Evolutionary conservation across 2,329 filamentous ascomycete species (phyloP).

Genomic region (Phoma sp.): DNA sequence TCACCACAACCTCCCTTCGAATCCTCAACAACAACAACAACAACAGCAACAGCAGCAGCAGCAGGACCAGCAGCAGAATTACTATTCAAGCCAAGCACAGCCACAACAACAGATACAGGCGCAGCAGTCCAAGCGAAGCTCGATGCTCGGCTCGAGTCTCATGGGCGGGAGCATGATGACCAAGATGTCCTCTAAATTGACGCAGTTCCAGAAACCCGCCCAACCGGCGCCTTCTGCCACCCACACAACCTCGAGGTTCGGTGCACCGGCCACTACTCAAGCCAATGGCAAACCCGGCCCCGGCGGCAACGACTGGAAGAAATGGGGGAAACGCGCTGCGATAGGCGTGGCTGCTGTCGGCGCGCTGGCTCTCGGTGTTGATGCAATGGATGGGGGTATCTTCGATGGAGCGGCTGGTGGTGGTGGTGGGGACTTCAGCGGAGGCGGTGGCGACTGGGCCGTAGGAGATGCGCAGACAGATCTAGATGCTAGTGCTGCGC

Average conservation of each 20-base stretch:
- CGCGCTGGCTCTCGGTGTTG: constrained; percentile 14
- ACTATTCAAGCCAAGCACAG: background rate
- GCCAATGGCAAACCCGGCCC: background rate
- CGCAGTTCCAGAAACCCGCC: background rate
- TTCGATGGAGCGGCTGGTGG: background rate
- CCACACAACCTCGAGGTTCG: background rate
- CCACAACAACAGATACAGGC: background rate
- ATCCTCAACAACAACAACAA: background rate
- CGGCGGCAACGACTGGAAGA: constrained; percentile 11
- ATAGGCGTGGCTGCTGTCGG: constrained; percentile 16
- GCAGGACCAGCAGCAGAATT: background rate
- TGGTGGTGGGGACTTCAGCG: background rate
- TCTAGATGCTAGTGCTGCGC: constrained; percentile 6
- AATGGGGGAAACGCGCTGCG: constrained; percentile 15
- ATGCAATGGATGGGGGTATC: constrained; percentile 7
- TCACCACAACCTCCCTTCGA: background rate
- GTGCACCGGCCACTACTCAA: background rate
- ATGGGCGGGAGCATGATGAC: constrained; percentile 2
- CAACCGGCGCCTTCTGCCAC: background rate
- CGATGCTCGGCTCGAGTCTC: background rate
- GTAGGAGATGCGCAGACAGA: background rate
- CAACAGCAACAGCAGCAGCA: background rate
- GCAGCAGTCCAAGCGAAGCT: background rate
- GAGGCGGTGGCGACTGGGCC: background rate
- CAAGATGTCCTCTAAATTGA: constrained; percentile 13